Evolutionary conservation across 108 stramenopile species (phyloP).

Genomic region (Cyclotella choctawhatcheeana): DNA sequence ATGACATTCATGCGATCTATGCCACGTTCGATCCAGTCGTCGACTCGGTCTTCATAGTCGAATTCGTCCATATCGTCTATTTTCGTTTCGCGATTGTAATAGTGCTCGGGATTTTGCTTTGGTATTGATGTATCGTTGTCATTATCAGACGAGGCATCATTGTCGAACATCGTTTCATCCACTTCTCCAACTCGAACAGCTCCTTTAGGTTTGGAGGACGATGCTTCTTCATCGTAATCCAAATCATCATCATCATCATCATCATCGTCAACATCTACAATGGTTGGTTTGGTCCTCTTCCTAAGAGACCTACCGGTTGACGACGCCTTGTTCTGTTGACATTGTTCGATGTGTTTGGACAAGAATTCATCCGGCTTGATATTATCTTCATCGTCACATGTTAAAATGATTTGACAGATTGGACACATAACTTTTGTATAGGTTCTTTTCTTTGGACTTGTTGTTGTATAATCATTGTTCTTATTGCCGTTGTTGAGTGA

Average conservation of each 20-base stretch:
- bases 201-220: not conserved
- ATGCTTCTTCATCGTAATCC: slow-evolving; percentile 20
- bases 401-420: slow-evolving; percentile 43
- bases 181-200: not conserved
- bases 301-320: slow-evolving; percentile 26
- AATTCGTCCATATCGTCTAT: slow-evolving; percentile 79
- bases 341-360: slow-evolving; percentile 44
- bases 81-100: slow-evolving; percentile 10
- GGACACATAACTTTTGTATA: slow-evolving; percentile 52
- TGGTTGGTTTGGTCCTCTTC: slow-evolving; percentile 29
- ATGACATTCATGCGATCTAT: slow-evolving; percentile 67
- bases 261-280: slow-evolving; percentile 27
- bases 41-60: slow-evolving; percentile 83
- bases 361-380: slow-evolving; percentile 46
- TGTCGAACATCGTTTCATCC: not conserved
- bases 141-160: slow-evolving; percentile 4
- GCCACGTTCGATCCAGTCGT: slow-evolving; percentile 79
- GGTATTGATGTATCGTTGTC: slow-evolving; percentile 13
- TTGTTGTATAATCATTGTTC: not conserved
- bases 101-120: not conserved
- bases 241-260: slow-evolving; percentile 18
- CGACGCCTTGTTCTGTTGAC: slow-evolving; percentile 38
- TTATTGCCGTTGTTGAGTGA: not conserved
- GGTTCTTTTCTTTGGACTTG: slow-evolving; percentile 2
- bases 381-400: slow-evolving; percentile 12